Conservation (phyloP, 2,329 filamentous ascomycete species). For the Rhynchosporium graminicola region DNA sequence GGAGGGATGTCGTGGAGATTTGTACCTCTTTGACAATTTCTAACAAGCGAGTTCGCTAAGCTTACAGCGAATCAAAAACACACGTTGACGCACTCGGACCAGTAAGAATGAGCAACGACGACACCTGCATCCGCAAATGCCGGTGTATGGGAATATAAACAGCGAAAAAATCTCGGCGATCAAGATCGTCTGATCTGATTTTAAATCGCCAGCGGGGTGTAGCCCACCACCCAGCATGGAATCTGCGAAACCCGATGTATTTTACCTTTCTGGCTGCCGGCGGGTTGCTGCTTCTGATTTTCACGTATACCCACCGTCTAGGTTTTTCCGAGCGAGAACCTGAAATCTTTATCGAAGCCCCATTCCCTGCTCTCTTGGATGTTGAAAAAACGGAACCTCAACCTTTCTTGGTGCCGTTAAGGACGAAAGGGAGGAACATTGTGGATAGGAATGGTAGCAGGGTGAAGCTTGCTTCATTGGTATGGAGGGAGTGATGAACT, state of each 20-base stretch:
- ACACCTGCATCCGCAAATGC: slow-evolving; percentile 11
- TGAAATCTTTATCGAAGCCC: slow-evolving; percentile 11
- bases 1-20: not conserved
- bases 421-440: slow-evolving; percentile 60
- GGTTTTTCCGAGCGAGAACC: slow-evolving; percentile 9
- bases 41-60: not conserved
- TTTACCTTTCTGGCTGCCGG: slow-evolving; percentile 17
- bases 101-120: not conserved
- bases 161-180: not conserved
- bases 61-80: not conserved
- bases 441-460: slow-evolving; percentile 58
- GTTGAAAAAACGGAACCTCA: not conserved
- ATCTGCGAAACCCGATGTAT: slow-evolving; percentile 2
- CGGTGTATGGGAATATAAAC: slow-evolving; percentile 12
- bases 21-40: not conserved
- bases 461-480: slow-evolving; percentile 68
- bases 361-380: slow-evolving; percentile 13
- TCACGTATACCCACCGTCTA: slow-evolving; percentile 6
- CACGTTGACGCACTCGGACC: slow-evolving; percentile 1
- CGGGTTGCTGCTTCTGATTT: slow-evolving; percentile 12
- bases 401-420: slow-evolving; percentile 50
- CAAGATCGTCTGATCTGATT: slow-evolving; percentile 9
- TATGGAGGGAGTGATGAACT: slow-evolving; percentile 69
- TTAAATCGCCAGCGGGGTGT: not conserved
- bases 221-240: too few species aligned